These are phyloP conservation scores for Punica granatum DNA, from an alignment of 345 rosid genomes.

Conservation along the genomic window DNA sequence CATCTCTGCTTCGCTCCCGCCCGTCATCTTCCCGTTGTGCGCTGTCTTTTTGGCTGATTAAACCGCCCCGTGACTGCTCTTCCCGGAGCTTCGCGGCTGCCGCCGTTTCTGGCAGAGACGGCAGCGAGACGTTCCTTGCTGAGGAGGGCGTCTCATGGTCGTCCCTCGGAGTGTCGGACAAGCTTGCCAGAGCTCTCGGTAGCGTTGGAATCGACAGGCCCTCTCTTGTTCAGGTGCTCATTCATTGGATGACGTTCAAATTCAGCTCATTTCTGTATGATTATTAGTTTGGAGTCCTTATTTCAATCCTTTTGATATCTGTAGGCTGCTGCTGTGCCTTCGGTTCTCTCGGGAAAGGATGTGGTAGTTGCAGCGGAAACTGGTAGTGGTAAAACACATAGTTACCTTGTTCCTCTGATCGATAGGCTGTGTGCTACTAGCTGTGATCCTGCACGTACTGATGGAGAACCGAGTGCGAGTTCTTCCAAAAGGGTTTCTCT, in stretches of 20 bases:
- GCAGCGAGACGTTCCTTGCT: conserved; percentile 50
- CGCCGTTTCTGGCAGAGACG: conserved; percentile 19
- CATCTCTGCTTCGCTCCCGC: conserved; percentile 3
- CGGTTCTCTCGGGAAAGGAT: conserved; percentile 77
- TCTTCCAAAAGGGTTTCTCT: conserved; percentile 32
- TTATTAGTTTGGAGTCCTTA: not conserved
- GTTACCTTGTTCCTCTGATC: conserved; percentile 72
- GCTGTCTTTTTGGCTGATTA: conserved; percentile 8
- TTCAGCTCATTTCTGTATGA: not conserved
- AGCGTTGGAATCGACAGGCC: conserved; percentile 62
- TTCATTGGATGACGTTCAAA: not conserved
- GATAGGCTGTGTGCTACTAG: conserved; percentile 30
- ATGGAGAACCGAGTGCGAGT: conserved; percentile 9
- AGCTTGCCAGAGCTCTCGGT: conserved; percentile 49
- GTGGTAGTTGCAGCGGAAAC: conserved; percentile 92
- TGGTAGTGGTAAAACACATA: conserved; percentile 90
- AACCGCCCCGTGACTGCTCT: not conserved
- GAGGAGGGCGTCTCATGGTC: conserved; percentile 68
- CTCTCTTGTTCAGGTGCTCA: conserved; percentile 72
- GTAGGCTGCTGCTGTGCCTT: conserved; percentile 64
- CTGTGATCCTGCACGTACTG: conserved; percentile 13
- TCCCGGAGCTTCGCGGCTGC: conserved; percentile 7
- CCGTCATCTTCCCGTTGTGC: not conserved
- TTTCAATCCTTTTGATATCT: not conserved
- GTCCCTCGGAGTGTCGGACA: conserved; percentile 69